phyloP scores from a whole-genome alignment of 306 rosid genomes.

The Quercus berberidifolia region DNA sequence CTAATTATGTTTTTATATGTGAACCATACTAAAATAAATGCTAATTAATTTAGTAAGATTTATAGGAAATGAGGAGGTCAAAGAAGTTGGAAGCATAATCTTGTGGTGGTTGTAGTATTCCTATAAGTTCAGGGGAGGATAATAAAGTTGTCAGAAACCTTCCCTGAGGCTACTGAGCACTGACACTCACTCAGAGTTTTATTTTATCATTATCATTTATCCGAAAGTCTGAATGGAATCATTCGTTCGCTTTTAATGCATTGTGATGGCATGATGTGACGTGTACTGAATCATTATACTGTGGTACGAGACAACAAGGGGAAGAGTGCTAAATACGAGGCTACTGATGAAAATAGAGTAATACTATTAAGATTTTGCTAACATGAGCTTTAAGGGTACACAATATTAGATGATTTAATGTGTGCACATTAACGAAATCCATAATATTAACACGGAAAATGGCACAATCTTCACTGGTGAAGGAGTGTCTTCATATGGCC shows the following conservation, averaged over 20 bases:
- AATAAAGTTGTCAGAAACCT: conserved; percentile 27
- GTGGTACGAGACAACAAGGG: conserved; percentile 27
- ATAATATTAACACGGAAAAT: too few species aligned
- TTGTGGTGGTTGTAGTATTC: background rate
- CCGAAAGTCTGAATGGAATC: conserved; percentile 62
- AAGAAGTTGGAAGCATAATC: background rate
- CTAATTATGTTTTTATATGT: too few species aligned
- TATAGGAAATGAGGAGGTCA: background rate
- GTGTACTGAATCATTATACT: conserved; percentile 47
- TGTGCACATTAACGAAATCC: too few species aligned
- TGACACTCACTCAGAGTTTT: conserved; percentile 36
- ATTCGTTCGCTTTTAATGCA: conserved; percentile 64
- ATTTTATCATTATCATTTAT: conserved; percentile 60
- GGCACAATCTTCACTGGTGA: too few species aligned
- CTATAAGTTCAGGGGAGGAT: conserved; percentile 23
- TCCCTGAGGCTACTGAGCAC: conserved; percentile 12
- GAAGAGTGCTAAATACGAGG: background rate
- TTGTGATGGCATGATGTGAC: conserved; percentile 50
- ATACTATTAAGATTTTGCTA: too few species aligned
- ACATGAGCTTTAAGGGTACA: too few species aligned
- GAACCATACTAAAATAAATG: too few species aligned
- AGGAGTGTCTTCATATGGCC: too few species aligned
- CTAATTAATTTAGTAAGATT: too few species aligned
- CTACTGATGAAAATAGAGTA: background rate
- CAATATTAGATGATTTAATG: too few species aligned